Evolutionary conservation across 331 rosid species (phyloP), one percentile per base, ranked within the genome.

Genomic region (Malus hybrid): DNA sequence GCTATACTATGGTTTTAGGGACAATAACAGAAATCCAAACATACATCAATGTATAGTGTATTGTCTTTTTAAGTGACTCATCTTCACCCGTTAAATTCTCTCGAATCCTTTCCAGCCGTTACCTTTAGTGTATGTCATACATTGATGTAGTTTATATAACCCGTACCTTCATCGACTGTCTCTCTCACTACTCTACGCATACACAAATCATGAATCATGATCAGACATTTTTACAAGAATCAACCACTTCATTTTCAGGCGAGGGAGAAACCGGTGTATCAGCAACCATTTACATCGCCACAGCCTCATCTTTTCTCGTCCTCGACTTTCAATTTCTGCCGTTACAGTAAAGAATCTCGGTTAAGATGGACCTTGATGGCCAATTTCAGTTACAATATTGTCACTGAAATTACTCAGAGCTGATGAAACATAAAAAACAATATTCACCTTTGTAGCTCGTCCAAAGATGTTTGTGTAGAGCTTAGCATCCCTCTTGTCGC

Each of bases 401-500:
- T 36, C 57, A 59, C 69, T 39, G 36, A 9, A 27, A 27, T 18
- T 22, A 60, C 3, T 7, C 36, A 24, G 42, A 28, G 24, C 32
- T 4, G 54, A 68, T 44, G 50, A 20, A 39, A 36, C 2, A 20
- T 11, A 68, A 46, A 50, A 15, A 5, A 39, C 10, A 70, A 69
- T 19, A 24, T 66, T 78, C 77, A 90, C 93, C 96, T 90, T 90
- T 10, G 55, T 11, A n/a, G 76, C 80, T 69, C 7, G 79, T 10
- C 85, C 59, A 85, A 90, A 85, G 80, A 90, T 85, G 79, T 82
- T 88, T 65, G 67, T 73, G 65, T 85, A 88, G 65, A 90, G 79
- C 84, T 80, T 84, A 5, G 96, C 93, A 57, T 88, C 89, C 80
- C 86, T 88, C 79, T 77, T 87, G 80, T 90, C 76, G 67, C 76